A percentile compares a stretch with the other conserved stretches of the same genome.
Conservation (phyloP, 371 early-diverging fungal genomes). For the Lichtheimia hyalospora region DNA sequence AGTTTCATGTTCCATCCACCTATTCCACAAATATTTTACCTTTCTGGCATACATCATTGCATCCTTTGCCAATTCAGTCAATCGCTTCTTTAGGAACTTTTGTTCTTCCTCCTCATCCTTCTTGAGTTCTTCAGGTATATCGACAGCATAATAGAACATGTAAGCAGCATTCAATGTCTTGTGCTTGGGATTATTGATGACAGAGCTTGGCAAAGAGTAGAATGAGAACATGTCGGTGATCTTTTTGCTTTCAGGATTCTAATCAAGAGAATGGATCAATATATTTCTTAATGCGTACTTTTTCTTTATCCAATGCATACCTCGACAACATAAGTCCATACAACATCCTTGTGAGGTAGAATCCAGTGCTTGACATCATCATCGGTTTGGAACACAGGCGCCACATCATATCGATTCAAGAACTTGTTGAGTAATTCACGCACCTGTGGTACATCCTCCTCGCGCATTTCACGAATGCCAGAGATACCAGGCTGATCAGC, state of each 20-base stretch:
- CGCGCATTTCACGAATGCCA: constrained; percentile 81
- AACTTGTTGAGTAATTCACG: constrained; percentile 73
- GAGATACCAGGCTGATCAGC: constrained; percentile 60
- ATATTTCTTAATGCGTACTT: not conserved
- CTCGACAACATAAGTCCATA: constrained; percentile 93
- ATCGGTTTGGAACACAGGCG: constrained; percentile 72
- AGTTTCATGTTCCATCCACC: not conserved
- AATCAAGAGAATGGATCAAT: not conserved
- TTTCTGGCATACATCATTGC: constrained; percentile 79
- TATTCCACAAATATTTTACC: constrained; percentile 29
- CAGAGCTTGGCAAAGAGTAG: constrained; percentile 90
- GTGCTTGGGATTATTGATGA: constrained; percentile 77
- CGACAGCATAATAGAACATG: constrained; percentile 89
- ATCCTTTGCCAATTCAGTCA: constrained; percentile 67
- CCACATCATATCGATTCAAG: constrained; percentile 67
- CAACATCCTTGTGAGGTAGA: constrained; percentile 77
- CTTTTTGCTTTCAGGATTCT: constrained; percentile 57
- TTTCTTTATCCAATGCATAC: constrained; percentile 25
- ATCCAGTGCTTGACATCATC: constrained; percentile 94
- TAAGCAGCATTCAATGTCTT: constrained; percentile 88
- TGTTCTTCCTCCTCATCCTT: constrained; percentile 35
- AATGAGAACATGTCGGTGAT: constrained; percentile 91
- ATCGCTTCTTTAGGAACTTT: constrained; percentile 48
- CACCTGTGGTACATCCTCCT: constrained; percentile 74
- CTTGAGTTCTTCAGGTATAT: constrained; percentile 41